Percentiles rank a stretch among this genome's conserved stretches.
Evolutionary conservation across 176 grass and related monocot species (phyloP).

Genomic region (Canna indica): DNA sequence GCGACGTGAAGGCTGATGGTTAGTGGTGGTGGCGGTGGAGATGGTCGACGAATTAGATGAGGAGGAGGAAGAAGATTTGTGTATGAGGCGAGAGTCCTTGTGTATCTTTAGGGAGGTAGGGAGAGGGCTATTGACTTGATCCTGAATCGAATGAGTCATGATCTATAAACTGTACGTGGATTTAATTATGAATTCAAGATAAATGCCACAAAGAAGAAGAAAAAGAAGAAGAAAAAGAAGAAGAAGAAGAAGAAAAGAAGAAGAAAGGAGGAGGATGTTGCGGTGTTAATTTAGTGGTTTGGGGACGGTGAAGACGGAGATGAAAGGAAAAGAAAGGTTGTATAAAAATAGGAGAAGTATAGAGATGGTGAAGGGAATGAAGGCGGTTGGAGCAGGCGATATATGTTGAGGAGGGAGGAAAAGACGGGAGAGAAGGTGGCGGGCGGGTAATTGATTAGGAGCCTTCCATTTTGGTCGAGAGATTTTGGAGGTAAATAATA

Average conservation of each 20-base stretch:
- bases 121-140: background rate
- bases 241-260: background rate
- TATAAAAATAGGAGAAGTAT: background rate
- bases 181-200: background rate
- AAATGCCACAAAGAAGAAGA: background rate
- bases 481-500: too few species aligned
- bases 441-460: too few species aligned
- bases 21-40: background rate
- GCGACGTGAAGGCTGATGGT: background rate
- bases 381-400: background rate
- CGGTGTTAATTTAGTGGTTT: too few species aligned
- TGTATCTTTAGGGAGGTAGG: conserved; percentile 27
- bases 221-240: background rate
- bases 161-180: too few species aligned
- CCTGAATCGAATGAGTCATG: background rate
- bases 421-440: too few species aligned
- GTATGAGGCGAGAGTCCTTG: conserved; percentile 5
- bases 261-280: background rate
- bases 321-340: background rate
- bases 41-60: conserved; percentile 16
- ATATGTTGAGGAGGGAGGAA: too few species aligned
- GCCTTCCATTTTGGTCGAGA: too few species aligned
- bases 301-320: background rate
- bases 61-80: conserved; percentile 22
- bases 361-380: background rate